A percentile compares a stretch with the other conserved stretches of the same genome.
Evolutionary conservation across 768 basidiomycete genomes (phyloP).

Genomic region (Boletus vinaceobasis): DNA sequence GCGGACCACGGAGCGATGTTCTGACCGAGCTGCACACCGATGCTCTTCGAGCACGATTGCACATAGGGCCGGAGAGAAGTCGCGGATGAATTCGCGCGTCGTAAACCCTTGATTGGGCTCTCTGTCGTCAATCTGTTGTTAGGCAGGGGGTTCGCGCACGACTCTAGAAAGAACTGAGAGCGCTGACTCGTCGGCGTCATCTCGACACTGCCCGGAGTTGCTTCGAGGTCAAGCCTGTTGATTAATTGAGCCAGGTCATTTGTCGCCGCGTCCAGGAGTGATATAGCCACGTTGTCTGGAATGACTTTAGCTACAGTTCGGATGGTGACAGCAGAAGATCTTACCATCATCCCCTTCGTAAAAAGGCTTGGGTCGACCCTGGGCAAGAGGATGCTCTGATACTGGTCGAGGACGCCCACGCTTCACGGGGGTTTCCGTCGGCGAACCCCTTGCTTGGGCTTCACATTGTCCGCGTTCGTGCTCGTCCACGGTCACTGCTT

Average conservation of each 20-base stretch:
- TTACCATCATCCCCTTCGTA: conserved; percentile 47
- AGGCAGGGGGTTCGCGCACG: conserved; percentile 30
- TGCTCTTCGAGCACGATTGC: conserved; percentile 26
- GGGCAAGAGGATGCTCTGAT: conserved; percentile 60
- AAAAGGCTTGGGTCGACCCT: conserved; percentile 46
- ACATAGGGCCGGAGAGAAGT: conserved; percentile 51
- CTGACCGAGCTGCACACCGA: conserved; percentile 39
- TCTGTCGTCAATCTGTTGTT: conserved; percentile 26
- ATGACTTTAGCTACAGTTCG: not conserved
- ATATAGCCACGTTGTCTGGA: conserved; percentile 50
- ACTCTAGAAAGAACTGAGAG: conserved; percentile 17
- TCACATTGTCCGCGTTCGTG: conserved; percentile 27
- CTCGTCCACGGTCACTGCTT: conserved; percentile 54
- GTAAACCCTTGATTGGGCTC: conserved; percentile 38
- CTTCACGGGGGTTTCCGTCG: conserved; percentile 34
- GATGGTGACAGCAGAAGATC: not conserved
- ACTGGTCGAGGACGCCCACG: conserved; percentile 52
- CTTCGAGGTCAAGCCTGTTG: conserved; percentile 76
- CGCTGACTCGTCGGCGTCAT: conserved; percentile 39
- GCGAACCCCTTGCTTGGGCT: not conserved
- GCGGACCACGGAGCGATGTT: conserved; percentile 64
- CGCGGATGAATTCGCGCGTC: conserved; percentile 40
- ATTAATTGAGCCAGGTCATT: conserved; percentile 77
- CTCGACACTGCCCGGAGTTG: conserved; percentile 61
- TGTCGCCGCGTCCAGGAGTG: conserved; percentile 74